These are phyloP conservation scores for Fusarium multiceps DNA, from an alignment of 2,329 filamentous ascomycete genomes.

Conservation along the genomic window DNA sequence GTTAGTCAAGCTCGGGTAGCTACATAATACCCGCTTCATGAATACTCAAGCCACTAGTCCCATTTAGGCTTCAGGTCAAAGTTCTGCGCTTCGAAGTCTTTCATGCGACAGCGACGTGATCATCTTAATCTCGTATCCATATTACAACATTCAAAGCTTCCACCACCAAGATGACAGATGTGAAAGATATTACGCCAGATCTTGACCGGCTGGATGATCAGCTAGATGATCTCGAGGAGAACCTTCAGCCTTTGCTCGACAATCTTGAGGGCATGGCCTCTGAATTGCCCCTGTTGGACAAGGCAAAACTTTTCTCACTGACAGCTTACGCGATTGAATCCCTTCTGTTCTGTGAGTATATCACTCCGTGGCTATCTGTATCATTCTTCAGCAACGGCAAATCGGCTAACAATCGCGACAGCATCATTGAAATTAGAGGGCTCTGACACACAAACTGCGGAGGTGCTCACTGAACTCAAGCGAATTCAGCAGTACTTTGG, in stretches of 20 bases:
- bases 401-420: slow-evolving; percentile 10
- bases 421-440: slow-evolving; percentile 83
- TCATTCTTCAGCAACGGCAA: not conserved
- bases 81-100: slow-evolving; percentile 38
- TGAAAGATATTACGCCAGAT: slow-evolving; percentile 71
- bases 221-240: slow-evolving; percentile 81
- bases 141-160: slow-evolving; percentile 2
- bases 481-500: slow-evolving; percentile 91
- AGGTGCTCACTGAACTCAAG: slow-evolving; percentile 85
- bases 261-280: slow-evolving; percentile 75
- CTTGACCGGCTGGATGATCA: slow-evolving; percentile 80
- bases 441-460: slow-evolving; percentile 83
- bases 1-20: not conserved
- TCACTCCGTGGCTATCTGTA: too few species aligned
- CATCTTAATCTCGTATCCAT: slow-evolving; percentile 18
- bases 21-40: slow-evolving; percentile 18
- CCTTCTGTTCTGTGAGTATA: slow-evolving; percentile 78
- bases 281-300: slow-evolving; percentile 90
- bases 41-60: slow-evolving; percentile 26
- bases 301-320: slow-evolving; percentile 92
- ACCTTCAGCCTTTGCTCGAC: slow-evolving; percentile 78
- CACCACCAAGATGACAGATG: slow-evolving; percentile 52
- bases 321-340: slow-evolving; percentile 91
- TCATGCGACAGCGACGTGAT: slow-evolving; percentile 35
- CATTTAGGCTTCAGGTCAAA: slow-evolving; percentile 29